Evolutionary conservation across 805 yeast genomes (phyloP), one percentile per base, ranked within the genome.

Genomic region (Candida easanensis): DNA sequence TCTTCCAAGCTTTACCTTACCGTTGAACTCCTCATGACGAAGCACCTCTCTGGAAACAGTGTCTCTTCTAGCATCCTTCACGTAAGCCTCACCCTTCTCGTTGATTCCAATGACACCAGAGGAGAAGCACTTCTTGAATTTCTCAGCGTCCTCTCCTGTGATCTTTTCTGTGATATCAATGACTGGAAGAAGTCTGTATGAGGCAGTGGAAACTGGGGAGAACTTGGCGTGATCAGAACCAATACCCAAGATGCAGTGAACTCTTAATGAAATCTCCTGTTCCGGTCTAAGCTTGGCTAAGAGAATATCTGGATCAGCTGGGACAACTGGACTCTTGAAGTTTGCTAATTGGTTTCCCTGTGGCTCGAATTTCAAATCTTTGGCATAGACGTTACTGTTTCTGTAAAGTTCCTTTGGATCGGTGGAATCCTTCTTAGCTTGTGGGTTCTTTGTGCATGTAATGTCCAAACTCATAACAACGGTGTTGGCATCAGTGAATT

Each of bases 161-260:
- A 93, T 87, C 37, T 91, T 88, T 49, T 79, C 69, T 32, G 70
- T 62, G 41, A 93, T 88, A 50, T 84, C 81, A 54, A 90, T 90
- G 20, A 79, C 83, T 14, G 99, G 99, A 70, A 93, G 66, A 60
- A 93, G 73, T 67, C 99, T 78, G 69, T 93, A 93, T 13, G 97
- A 87, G 3, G 99, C 97, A 13, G 99, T 93, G 15, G 96, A 79
- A 10, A 93, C 99, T 5, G 99, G 99, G 7, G 97, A 88, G 63
- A 88, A 93, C 66, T 93, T 93, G 46, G 99, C 97, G 66, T 93
- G 99, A 64, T 93, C 99, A 33, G 88, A 68, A 40, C 97, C 99
- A 52, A 87, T 69, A 45, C 99, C 99, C 49, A 91, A 73, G 23
- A 90, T 73, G 63, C 97, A 93, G 68, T 89, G 96, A 44, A 85